Evolutionary conservation across 306 rosid genomes (phyloP).

Genomic region (Pyrus bretschneideri): DNA sequence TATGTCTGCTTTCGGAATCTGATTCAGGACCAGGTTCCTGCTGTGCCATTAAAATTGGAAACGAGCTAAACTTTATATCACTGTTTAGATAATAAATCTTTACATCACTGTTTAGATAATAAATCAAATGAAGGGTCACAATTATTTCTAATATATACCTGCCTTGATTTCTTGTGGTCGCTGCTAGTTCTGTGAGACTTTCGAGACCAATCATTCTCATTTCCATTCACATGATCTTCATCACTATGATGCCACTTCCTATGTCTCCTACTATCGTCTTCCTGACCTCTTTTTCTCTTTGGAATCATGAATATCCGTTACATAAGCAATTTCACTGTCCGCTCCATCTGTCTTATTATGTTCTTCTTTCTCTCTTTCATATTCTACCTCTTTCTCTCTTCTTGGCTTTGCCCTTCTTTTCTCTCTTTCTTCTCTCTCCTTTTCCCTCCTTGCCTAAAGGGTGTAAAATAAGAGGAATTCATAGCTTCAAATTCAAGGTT

Average conservation of each 20-base stretch:
- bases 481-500: too few species aligned
- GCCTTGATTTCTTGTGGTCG: conserved; percentile 69
- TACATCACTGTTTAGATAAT: neutral
- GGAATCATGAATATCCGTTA: conserved; percentile 37
- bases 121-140: neutral
- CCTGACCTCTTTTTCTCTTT: conserved; percentile 55
- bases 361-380: too few species aligned
- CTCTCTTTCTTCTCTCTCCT: too few species aligned
- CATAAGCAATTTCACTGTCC: conserved; percentile 34
- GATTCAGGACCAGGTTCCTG: conserved; percentile 68
- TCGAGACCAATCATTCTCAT: conserved; percentile 55
- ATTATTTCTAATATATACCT: conserved; percentile 41
- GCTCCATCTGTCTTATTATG: too few species aligned
- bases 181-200: conserved; percentile 61
- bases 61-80: neutral
- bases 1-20: conserved; percentile 66
- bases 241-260: conserved; percentile 58
- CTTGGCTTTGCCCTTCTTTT: too few species aligned
- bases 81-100: neutral
- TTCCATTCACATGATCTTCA: conserved; percentile 45
- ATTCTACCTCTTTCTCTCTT: too few species aligned
- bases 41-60: conserved; percentile 32
- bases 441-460: too few species aligned
- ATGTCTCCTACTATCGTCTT: conserved; percentile 40
- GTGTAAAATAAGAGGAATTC: too few species aligned